A percentile compares a stretch with the other conserved stretches of the same genome.
Conservation (phyloP, 345 rosid species). For the Moricandia arvensis region DNA sequence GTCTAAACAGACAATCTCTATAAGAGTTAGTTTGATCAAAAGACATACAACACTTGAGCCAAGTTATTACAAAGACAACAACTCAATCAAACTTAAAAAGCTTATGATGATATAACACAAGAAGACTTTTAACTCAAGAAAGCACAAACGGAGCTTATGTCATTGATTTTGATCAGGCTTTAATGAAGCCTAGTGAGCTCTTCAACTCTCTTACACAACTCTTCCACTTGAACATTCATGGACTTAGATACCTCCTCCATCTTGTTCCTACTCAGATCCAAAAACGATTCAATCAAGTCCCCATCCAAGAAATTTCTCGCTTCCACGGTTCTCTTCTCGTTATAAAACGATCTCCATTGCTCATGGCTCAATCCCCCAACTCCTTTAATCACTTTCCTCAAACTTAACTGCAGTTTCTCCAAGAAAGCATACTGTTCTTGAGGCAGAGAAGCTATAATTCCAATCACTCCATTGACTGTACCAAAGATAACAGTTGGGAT, state of each 20-base stretch:
- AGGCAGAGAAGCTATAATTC: conserved; percentile 91
- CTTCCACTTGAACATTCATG: conserved; percentile 47
- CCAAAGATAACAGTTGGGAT: conserved; percentile 91
- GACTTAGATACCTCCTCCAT: conserved; percentile 86
- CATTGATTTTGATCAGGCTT: no score
- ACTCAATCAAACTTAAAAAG: no score
- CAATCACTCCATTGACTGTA: conserved; percentile 88
- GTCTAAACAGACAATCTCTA: no score
- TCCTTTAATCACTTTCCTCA: conserved; percentile 90
- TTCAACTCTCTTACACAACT: no score
- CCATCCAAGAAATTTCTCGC: conserved; percentile 90
- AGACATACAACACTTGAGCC: no score
- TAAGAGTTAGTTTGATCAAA: no score
- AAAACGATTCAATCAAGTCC: conserved; percentile 83
- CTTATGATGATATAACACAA: no score
- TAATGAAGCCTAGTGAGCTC: no score
- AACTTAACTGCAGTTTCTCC: conserved; percentile 76
- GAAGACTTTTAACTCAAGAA: no score
- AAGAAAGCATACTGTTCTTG: conserved; percentile 68
- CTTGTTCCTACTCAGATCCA: conserved; percentile 69
- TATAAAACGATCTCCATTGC: conserved; percentile 95
- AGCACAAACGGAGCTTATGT: no score
- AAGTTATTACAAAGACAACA: no score
- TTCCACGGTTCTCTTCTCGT: conserved; percentile 86
- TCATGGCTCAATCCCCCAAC: conserved; percentile 96